Evolutionary conservation across 306 rosid species (phyloP).

Genomic region (Pyrus communis): DNA sequence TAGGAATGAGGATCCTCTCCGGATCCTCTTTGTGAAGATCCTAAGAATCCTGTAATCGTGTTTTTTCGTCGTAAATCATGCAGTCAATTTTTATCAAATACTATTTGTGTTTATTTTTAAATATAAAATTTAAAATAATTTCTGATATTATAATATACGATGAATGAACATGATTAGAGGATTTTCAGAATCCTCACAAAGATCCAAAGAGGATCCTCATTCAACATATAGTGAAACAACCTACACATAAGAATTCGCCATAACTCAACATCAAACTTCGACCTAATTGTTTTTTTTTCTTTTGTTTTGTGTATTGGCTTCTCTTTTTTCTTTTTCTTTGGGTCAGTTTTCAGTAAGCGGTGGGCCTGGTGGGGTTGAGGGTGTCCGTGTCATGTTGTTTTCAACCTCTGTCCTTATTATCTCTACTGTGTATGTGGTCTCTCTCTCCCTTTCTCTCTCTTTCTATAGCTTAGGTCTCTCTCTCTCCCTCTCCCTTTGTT

Average conservation of each 20-base stretch:
- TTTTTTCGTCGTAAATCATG: too few relatives aligned
- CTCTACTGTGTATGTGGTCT: not conserved
- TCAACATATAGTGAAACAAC: not conserved
- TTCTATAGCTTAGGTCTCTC: slow-evolving; percentile 32
- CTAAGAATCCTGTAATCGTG: too few relatives aligned
- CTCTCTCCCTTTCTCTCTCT: not conserved
- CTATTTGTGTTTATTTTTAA: too few relatives aligned
- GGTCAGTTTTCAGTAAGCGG: slow-evolving; percentile 1
- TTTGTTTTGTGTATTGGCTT: slow-evolving; percentile 1
- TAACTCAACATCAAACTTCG: not conserved
- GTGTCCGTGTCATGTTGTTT: slow-evolving; percentile 24
- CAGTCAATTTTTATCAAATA: too few relatives aligned
- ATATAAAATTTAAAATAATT: too few relatives aligned
- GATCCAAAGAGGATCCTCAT: too few relatives aligned
- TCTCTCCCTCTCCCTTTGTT: slow-evolving; percentile 5
- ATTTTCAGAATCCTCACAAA: too few relatives aligned
- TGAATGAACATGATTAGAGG: too few relatives aligned
- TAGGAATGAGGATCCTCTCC: too few relatives aligned
- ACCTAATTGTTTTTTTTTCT: not conserved
- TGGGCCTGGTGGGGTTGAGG: not conserved
- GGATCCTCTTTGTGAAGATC: too few relatives aligned
- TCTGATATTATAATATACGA: too few relatives aligned
- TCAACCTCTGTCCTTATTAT: slow-evolving; percentile 24
- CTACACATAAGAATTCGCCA: not conserved
- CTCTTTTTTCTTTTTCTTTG: slow-evolving; percentile 1